These are phyloP conservation scores for Diaporthe citrichinensis DNA, from an alignment of 2,329 filamentous ascomycete species.

Conservation along the genomic window DNA sequence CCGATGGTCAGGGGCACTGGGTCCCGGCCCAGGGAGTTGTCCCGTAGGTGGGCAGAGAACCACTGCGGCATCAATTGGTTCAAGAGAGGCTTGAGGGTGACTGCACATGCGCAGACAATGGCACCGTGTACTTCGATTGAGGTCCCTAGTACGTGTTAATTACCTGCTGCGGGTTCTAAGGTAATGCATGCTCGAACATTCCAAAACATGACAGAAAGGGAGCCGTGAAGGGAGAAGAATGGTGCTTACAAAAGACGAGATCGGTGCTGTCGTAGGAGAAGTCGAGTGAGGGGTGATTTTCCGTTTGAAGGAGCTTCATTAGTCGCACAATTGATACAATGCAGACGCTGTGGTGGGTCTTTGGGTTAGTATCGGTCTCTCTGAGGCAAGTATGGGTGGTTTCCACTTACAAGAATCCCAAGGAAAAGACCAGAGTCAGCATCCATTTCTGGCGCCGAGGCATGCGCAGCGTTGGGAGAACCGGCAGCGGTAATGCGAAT, in stretches of 20 bases:
- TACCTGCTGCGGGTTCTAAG: background rate
- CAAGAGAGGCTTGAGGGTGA: constrained; percentile 55
- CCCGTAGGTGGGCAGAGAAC: background rate
- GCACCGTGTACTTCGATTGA: constrained; percentile 53
- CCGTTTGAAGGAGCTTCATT: constrained; percentile 46
- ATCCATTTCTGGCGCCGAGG: constrained; percentile 58
- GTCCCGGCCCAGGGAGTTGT: background rate
- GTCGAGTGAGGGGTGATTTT: constrained; percentile 43
- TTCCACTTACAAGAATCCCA: constrained; percentile 55
- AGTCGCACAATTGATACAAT: constrained; percentile 52
- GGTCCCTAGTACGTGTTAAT: constrained; percentile 43
- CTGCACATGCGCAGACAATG: constrained; percentile 54
- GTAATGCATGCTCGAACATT: background rate
- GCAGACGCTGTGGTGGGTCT: constrained; percentile 50
- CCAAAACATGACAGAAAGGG: background rate
- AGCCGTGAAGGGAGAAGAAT: background rate
- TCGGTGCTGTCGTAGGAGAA: constrained; percentile 48
- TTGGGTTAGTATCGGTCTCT: background rate
- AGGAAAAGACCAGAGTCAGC: constrained; percentile 55
- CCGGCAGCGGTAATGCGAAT: constrained; percentile 55
- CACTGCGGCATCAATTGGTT: constrained; percentile 46
- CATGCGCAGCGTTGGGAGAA: constrained; percentile 60
- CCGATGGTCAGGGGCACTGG: constrained; percentile 8
- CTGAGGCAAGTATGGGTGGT: too few relatives aligned
- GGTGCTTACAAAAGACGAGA: constrained; percentile 49